Evolutionary conservation across 2,329 filamentous ascomycete genomes (phyloP).

Genomic region (Stagonosporopsis chrysanthemi): DNA sequence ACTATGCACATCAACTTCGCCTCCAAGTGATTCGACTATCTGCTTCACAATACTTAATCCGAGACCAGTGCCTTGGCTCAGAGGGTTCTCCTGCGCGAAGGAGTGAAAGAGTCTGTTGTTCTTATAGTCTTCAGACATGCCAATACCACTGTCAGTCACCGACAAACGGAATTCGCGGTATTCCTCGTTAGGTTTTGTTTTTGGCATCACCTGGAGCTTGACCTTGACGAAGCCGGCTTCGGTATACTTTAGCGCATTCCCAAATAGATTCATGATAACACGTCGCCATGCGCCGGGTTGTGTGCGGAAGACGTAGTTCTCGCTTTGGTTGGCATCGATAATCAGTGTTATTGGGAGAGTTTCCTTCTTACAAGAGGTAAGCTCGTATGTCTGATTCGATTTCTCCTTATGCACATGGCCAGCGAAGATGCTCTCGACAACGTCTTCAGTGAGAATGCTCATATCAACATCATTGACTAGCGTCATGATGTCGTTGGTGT

Average conservation of each 20-base stretch:
- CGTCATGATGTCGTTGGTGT: conserved; percentile 47
- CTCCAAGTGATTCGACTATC: conserved; percentile 48
- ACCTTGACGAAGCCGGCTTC: conserved; percentile 47
- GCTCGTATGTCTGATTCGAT: conserved; percentile 36
- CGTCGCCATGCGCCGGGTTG: conserved; percentile 50
- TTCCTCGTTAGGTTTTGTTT: conserved; percentile 29
- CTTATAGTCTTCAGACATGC: conserved; percentile 51
- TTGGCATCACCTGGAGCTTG: conserved; percentile 43
- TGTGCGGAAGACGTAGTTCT: conserved; percentile 48
- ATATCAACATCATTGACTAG: conserved; percentile 47
- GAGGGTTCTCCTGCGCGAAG: conserved; percentile 50
- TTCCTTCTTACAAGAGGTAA: conserved; percentile 24
- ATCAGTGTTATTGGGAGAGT: conserved; percentile 40
- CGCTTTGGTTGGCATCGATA: conserved; percentile 46
- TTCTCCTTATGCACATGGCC: conserved; percentile 46
- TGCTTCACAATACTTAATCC: conserved; percentile 52
- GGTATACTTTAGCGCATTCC: conserved; percentile 52
- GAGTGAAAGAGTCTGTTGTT: conserved; percentile 48
- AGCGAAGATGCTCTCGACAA: conserved; percentile 49
- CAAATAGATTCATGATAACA: conserved; percentile 51
- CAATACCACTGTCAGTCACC: conserved; percentile 50
- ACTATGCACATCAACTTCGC: conserved; percentile 48
- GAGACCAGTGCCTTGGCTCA: conserved; percentile 50
- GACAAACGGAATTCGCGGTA: conserved; percentile 42
- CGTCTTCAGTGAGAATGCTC: conserved; percentile 46